phyloP scores from a whole-genome alignment of 202 grass and related monocot species.

The Cymbopogon flexuosus region DNA sequence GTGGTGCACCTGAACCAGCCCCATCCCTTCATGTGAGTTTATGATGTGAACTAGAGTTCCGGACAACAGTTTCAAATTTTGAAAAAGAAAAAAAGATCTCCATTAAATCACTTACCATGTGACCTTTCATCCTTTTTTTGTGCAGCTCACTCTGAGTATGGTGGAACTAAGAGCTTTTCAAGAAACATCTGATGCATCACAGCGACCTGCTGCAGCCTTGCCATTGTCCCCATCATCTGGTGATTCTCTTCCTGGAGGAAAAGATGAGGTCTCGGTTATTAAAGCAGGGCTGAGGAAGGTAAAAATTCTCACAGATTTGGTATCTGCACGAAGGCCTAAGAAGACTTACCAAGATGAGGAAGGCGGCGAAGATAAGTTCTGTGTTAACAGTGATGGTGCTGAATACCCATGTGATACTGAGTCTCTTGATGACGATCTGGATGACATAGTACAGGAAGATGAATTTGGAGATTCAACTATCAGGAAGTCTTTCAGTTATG shows the following conservation, averaged over 20 bases:
- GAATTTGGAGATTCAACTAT: constrained; percentile 39
- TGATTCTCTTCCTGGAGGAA: constrained; percentile 50
- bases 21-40: constrained; percentile 71
- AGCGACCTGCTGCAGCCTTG: constrained; percentile 31
- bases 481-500: constrained; percentile 98
- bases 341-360: constrained; percentile 65
- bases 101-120: not conserved
- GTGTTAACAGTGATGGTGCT: constrained; percentile 56
- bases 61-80: not conserved
- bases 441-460: constrained; percentile 48
- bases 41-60: not conserved
- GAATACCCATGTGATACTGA: constrained; percentile 76
- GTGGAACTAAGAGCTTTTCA: constrained; percentile 54
- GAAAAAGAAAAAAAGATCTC: not conserved
- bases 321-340: constrained; percentile 59
- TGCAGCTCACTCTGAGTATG: constrained; percentile 72
- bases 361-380: constrained; percentile 64
- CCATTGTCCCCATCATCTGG: constrained; percentile 65
- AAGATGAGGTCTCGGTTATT: constrained; percentile 83
- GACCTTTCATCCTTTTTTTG: constrained; percentile 13
- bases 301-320: constrained; percentile 75
- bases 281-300: constrained; percentile 93
- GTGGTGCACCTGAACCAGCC: constrained; percentile 38
- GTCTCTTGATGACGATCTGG: constrained; percentile 58
- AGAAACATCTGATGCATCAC: constrained; percentile 53